Evolutionary conservation across 176 grass and related monocot genomes (phyloP).

Genomic region (Chloris gayana): DNA sequence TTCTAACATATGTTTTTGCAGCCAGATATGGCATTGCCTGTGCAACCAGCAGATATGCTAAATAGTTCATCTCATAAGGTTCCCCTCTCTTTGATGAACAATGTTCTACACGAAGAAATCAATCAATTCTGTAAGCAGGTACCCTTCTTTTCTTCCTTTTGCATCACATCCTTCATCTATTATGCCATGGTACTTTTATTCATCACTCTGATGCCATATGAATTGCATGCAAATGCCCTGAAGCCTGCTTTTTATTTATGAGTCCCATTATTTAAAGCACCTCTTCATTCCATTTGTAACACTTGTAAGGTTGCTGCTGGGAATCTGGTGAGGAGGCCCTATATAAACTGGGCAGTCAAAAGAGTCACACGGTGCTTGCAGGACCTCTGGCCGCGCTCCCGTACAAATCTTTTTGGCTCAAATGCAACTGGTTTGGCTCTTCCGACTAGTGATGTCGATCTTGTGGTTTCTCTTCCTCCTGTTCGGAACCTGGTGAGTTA

Average conservation of each 20-base stretch:
- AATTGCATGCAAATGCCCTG: conserved; percentile 12
- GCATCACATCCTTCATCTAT: conserved; percentile 23
- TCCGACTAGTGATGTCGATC: conserved; percentile 95
- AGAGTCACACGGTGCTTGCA: conserved; percentile 89
- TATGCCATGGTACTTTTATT: conserved; percentile 12
- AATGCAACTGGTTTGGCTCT: conserved; percentile 96
- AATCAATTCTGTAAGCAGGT: conserved; percentile 96
- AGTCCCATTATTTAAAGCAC: not conserved
- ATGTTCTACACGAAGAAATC: conserved; percentile 91
- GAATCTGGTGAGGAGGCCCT: conserved; percentile 78
- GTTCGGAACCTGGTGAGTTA: conserved; percentile 90
- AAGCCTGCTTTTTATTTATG: conserved; percentile 5
- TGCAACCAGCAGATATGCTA: conserved; percentile 81
- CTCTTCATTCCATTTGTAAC: conserved; percentile 43
- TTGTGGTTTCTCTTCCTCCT: conserved; percentile 93
- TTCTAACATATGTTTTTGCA: conserved; percentile 66
- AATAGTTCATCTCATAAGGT: conserved; percentile 57
- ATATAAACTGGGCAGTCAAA: conserved; percentile 95
- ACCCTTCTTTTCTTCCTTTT: conserved; percentile 37
- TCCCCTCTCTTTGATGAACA: conserved; percentile 71
- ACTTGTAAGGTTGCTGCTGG: conserved; percentile 74
- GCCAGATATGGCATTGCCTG: conserved; percentile 88
- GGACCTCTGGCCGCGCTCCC: conserved; percentile 94
- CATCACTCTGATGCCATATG: conserved; percentile 15
- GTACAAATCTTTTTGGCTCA: conserved; percentile 92